A percentile compares a stretch with the other conserved stretches of the same genome.
Evolutionary conservation across 2,329 filamentous ascomycete genomes (phyloP).

Genomic region (Parastagonospora nodorum): DNA sequence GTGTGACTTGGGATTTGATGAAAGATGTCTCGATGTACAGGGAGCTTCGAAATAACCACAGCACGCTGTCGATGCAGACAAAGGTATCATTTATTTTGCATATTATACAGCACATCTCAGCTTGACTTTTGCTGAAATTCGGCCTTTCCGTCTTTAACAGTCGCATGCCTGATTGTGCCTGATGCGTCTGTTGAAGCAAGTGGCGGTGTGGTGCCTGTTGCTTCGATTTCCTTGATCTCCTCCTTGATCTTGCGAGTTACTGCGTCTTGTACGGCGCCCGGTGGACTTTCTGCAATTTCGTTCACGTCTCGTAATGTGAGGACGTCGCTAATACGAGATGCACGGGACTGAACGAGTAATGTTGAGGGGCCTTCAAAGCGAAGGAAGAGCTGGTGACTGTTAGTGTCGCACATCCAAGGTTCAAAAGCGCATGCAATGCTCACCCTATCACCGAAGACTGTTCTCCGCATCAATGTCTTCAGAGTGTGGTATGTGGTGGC

Average conservation of each 20-base stretch:
- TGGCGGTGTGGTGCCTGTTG: constrained; percentile 19
- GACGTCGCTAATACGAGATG: constrained; percentile 75
- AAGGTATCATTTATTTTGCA: constrained; percentile 13
- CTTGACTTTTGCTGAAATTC: constrained; percentile 25
- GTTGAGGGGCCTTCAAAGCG: constrained; percentile 87
- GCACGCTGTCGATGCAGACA: no score
- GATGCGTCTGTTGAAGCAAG: constrained; percentile 18
- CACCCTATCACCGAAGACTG: constrained; percentile 89
- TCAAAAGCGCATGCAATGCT: constrained; percentile 15
- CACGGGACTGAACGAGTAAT: constrained; percentile 87
- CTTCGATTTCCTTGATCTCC: constrained; percentile 41
- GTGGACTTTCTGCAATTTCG: constrained; percentile 83
- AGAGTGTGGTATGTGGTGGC: constrained; percentile 69
- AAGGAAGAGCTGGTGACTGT: constrained; percentile 69
- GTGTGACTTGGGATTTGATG: background rate
- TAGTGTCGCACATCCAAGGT: constrained; percentile 6
- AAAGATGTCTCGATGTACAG: background rate
- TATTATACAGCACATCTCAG: constrained; percentile 11
- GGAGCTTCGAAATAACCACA: background rate
- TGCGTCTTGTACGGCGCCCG: constrained; percentile 69
- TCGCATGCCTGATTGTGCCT: constrained; percentile 30
- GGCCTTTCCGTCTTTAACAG: constrained; percentile 34
- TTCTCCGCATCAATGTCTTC: constrained; percentile 76
- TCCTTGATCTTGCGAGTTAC: constrained; percentile 40
- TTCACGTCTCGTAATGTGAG: constrained; percentile 80